Evolutionary conservation across 129 eudicot species (phyloP).

Genomic region (Gnaphalium uliginosum): DNA sequence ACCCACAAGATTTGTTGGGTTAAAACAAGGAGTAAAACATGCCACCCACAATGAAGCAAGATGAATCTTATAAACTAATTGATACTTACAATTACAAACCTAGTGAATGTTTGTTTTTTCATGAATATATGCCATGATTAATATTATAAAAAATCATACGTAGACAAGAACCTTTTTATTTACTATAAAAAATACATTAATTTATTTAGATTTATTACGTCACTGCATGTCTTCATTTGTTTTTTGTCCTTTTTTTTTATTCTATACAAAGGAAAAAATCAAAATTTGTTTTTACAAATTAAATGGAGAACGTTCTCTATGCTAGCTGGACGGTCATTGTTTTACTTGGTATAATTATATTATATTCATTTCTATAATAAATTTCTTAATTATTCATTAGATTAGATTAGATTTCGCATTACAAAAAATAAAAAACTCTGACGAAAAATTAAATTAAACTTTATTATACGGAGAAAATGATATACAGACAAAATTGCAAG

Average conservation of each 20-base stretch:
- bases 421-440: too few relatives aligned
- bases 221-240: slow-evolving; percentile 9
- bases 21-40: slow-evolving; percentile 15
- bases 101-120: slow-evolving; percentile 33
- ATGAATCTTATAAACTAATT: slow-evolving; percentile 28
- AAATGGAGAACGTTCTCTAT: background rate
- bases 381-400: background rate
- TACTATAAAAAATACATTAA: background rate
- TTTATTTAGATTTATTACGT: background rate
- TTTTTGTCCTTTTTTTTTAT: slow-evolving; percentile 16
- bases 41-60: slow-evolving; percentile 37
- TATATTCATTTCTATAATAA: background rate
- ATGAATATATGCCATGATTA: background rate
- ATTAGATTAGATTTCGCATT: too few relatives aligned
- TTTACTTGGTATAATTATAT: background rate
- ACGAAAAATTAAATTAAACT: too few relatives aligned
- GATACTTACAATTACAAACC: slow-evolving; percentile 22
- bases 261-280: slow-evolving; percentile 17
- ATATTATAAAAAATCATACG: background rate
- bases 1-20: background rate
- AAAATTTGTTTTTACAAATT: background rate
- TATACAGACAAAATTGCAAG: background rate
- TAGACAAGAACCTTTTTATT: background rate
- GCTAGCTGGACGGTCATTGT: slow-evolving; percentile 33
- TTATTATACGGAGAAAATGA: too few relatives aligned